Conservation (phyloP, 148 eudicot genomes). For the Cornus suecica region DNA sequence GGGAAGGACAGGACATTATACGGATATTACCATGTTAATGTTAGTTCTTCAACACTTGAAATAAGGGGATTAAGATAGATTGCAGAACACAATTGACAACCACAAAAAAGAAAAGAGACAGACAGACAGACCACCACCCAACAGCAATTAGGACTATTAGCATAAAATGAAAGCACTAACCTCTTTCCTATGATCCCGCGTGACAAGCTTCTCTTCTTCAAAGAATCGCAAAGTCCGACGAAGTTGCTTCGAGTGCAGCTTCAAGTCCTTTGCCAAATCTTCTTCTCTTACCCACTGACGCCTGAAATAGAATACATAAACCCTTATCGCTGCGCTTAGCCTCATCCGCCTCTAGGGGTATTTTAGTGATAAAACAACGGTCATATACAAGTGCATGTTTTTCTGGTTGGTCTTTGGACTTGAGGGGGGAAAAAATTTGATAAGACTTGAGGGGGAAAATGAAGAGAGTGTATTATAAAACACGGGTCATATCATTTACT, state of each 20-base stretch:
- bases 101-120: too few relatives aligned
- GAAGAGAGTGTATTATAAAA: too few relatives aligned
- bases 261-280: slow-evolving; percentile 91
- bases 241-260: slow-evolving; percentile 89
- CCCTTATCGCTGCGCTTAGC: too few relatives aligned
- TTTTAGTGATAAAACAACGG: neutral
- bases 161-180: slow-evolving; percentile 29
- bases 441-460: too few relatives aligned
- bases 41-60: neutral
- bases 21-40: too few relatives aligned
- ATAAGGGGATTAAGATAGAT: neutral
- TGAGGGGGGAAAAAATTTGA: too few relatives aligned
- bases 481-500: too few relatives aligned
- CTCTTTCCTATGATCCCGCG: slow-evolving; percentile 95
- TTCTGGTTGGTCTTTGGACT: too few relatives aligned
- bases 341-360: too few relatives aligned
- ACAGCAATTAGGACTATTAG: neutral
- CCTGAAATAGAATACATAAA: slow-evolving; percentile 38
- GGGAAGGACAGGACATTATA: too few relatives aligned
- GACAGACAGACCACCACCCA: too few relatives aligned
- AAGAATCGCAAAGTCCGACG: slow-evolving; percentile 89
- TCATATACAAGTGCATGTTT: neutral
- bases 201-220: slow-evolving; percentile 92
- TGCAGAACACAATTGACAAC: neutral
- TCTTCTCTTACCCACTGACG: slow-evolving; percentile 98